These are phyloP conservation scores for Trifolium dubium DNA, from an alignment of 306 rosid genomes.

Conservation along the genomic window DNA sequence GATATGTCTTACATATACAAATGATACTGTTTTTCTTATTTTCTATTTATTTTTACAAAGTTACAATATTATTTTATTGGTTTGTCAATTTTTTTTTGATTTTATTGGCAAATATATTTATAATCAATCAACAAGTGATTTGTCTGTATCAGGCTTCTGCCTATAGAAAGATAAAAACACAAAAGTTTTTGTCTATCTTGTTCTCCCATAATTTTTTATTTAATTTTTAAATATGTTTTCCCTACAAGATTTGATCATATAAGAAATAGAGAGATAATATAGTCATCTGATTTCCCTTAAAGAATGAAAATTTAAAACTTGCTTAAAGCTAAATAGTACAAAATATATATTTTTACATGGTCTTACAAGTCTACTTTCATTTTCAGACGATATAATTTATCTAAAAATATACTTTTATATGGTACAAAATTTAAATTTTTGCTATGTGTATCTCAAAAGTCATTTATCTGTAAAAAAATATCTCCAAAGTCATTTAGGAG, in stretches of 20 bases:
- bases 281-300: not conserved
- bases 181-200: not conserved
- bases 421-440: too few species aligned
- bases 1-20: not conserved
- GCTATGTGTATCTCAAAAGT: too few species aligned
- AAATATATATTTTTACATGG: too few species aligned
- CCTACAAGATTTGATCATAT: not conserved
- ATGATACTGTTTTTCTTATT: too few species aligned
- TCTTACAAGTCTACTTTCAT: not conserved
- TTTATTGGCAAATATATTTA: not conserved
- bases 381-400: too few species aligned
- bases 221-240: not conserved
- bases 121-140: not conserved
- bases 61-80: too few species aligned
- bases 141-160: slow-evolving; percentile 8
- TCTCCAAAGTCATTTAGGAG: not conserved
- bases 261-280: not conserved
- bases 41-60: too few species aligned
- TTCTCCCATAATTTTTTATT: not conserved
- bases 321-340: not conserved
- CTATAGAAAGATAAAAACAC: not conserved
- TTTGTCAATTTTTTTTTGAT: too few species aligned
- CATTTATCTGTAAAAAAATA: too few species aligned
- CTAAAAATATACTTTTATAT: too few species aligned
- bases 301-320: not conserved